Evolutionary conservation across 2,329 filamentous ascomycete genomes (phyloP).

Genomic region (Davidsoniella australis): DNA sequence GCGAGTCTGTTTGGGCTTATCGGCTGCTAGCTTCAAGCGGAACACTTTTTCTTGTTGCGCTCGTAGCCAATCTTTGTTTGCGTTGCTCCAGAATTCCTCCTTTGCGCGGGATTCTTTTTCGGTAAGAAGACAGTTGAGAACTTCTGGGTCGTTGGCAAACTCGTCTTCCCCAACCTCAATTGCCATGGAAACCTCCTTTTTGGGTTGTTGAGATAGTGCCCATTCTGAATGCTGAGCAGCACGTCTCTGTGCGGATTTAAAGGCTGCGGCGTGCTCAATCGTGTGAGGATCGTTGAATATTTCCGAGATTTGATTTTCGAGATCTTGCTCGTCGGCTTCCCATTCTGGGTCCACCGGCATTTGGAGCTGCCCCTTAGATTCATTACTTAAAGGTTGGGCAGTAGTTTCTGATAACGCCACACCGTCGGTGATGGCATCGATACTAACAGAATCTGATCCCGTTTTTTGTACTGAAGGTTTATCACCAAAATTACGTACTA

Average conservation of each 20-base stretch:
- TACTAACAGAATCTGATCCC: too few relatives aligned
- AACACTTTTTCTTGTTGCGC: constrained; percentile 72
- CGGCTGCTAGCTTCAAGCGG: constrained; percentile 47
- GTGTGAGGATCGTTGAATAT: constrained; percentile 48
- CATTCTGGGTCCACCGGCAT: constrained; percentile 45
- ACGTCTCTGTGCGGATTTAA: constrained; percentile 39
- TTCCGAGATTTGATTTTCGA: constrained; percentile 54
- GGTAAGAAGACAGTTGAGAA: constrained; percentile 59
- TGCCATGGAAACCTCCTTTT: constrained; percentile 36
- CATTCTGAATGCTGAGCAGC: constrained; percentile 36
- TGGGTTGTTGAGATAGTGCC: constrained; percentile 30
- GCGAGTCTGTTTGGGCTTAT: constrained; percentile 38
- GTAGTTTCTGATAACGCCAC: too few relatives aligned
- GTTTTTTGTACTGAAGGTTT: background rate
- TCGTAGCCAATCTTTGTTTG: constrained; percentile 87
- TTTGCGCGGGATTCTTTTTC: constrained; percentile 64
- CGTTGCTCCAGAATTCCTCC: constrained; percentile 83
- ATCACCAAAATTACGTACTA: constrained; percentile 30
- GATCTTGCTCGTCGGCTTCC: constrained; percentile 43
- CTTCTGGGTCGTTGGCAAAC: constrained; percentile 80
- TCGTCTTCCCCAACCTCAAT: constrained; percentile 60
- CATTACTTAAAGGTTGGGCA: background rate
- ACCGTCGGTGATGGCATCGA: too few relatives aligned
- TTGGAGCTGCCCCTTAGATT: constrained; percentile 21
- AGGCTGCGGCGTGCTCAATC: constrained; percentile 36